Conservation (phyloP, 495 filamentous ascomycete species). For the Aspergillus campestris region DNA sequence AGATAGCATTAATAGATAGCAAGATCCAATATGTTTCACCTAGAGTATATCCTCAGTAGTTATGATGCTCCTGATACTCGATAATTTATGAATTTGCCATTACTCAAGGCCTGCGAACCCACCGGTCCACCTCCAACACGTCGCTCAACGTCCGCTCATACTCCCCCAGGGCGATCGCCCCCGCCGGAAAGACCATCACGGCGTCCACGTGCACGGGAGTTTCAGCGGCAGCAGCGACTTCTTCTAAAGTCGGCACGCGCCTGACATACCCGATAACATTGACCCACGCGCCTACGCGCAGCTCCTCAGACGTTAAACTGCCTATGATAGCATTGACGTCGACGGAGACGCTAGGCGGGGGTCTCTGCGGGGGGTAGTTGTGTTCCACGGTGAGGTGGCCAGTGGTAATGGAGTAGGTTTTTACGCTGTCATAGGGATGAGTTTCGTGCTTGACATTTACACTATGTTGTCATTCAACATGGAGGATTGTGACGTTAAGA, state of each 20-base stretch:
- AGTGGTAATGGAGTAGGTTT: slow-evolving; percentile 50
- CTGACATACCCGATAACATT: slow-evolving; percentile 81
- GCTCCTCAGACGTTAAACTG: slow-evolving; percentile 52
- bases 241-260: slow-evolving; percentile 4
- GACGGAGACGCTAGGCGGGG: slow-evolving; percentile 43
- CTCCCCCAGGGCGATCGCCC: slow-evolving; percentile 49
- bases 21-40: no score
- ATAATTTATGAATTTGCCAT: no score
- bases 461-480: not conserved
- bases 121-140: slow-evolving; percentile 25
- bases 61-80: no score
- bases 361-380: slow-evolving; percentile 42
- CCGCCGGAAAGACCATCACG: slow-evolving; percentile 57
- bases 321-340: slow-evolving; percentile 65
- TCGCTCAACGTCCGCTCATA: slow-evolving; percentile 49
- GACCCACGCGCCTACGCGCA: slow-evolving; percentile 76
- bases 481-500: slow-evolving; percentile 1
- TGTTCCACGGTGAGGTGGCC: slow-evolving; percentile 61
- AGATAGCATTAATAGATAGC: no score
- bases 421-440: slow-evolving; percentile 45
- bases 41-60: no score
- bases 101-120: slow-evolving; percentile 10
- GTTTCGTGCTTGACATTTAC: not conserved
- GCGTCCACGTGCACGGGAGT: slow-evolving; percentile 47
- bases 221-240: not conserved